A percentile compares a stretch with the other conserved stretches of the same genome.
These are phyloP conservation scores for Herpetospermum pedunculosum DNA, from an alignment of 306 rosid species.

Conservation along the genomic window DNA sequence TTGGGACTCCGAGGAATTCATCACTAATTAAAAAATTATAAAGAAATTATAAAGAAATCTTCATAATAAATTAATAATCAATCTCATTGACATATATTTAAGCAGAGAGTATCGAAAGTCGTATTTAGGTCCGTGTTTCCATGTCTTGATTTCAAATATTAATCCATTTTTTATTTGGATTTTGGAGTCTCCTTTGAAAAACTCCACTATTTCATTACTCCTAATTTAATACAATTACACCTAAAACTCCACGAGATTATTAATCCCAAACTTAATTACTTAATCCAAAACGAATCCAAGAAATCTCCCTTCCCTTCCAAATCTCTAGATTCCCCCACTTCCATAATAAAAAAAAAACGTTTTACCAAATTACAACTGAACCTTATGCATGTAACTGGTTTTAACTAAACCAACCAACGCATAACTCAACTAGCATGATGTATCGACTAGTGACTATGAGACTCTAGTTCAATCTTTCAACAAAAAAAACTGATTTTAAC, in stretches of 20 bases:
- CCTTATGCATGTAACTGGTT: too few species aligned
- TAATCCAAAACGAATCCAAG: slow-evolving; percentile 2
- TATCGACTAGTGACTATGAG: too few species aligned
- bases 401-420: too few species aligned
- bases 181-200: background rate
- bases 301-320: background rate
- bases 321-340: background rate
- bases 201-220: background rate
- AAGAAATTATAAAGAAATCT: slow-evolving; percentile 17
- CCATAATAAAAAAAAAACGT: too few species aligned
- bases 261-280: background rate
- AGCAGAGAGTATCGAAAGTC: slow-evolving; percentile 35
- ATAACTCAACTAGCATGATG: too few species aligned
- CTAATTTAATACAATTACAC: background rate
- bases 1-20: slow-evolving; percentile 55
- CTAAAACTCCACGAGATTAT: background rate
- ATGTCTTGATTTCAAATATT: slow-evolving; percentile 16
- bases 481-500: too few species aligned
- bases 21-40: background rate
- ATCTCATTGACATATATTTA: background rate
- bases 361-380: background rate
- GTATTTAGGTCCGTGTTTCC: slow-evolving; percentile 50
- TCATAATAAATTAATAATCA: background rate
- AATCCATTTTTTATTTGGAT: background rate
- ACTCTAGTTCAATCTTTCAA: too few species aligned